These are phyloP conservation scores for Otatea glauca DNA, from an alignment of 176 grass and related monocot genomes.

Conservation along the genomic window DNA sequence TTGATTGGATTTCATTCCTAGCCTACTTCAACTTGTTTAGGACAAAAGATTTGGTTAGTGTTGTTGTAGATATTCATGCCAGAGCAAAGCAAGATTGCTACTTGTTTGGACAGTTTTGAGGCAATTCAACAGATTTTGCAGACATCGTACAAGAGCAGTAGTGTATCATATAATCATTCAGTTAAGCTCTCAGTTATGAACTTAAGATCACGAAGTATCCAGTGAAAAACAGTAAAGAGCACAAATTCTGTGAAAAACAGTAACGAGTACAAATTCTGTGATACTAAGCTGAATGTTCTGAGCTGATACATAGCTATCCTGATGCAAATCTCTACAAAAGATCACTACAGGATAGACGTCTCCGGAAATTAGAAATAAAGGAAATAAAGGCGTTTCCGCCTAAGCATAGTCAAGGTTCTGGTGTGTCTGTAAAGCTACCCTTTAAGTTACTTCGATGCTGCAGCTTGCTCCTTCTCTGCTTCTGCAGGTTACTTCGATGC, in stretches of 20 bases:
- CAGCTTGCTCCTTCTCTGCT: constrained; percentile 46
- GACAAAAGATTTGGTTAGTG: too few species aligned
- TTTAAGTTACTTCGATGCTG: constrained; percentile 43
- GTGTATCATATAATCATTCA: background rate
- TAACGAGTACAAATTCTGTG: constrained; percentile 34
- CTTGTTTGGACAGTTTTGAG: constrained; percentile 24
- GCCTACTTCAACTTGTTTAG: too few species aligned
- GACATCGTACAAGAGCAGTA: background rate
- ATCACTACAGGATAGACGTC: constrained; percentile 39
- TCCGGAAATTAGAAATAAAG: constrained; percentile 45
- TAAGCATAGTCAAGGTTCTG: constrained; percentile 45
- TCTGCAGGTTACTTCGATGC: constrained; percentile 39
- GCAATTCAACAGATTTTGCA: background rate
- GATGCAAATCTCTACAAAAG: constrained; percentile 51
- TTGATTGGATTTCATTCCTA: too few species aligned
- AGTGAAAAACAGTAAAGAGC: constrained; percentile 20
- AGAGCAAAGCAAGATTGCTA: constrained; percentile 41
- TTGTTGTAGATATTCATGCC: constrained; percentile 30
- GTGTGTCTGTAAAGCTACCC: constrained; percentile 43
- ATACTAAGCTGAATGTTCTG: constrained; percentile 49
- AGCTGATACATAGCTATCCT: constrained; percentile 40
- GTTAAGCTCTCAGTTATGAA: constrained; percentile 9
- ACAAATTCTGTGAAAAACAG: constrained; percentile 42
- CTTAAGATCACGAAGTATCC: constrained; percentile 25
- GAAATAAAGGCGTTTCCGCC: constrained; percentile 42